Percentiles rank a stretch among this genome's conserved stretches.
Conservation (phyloP, 345 rosid species). For the Fremontodendron californicum region DNA sequence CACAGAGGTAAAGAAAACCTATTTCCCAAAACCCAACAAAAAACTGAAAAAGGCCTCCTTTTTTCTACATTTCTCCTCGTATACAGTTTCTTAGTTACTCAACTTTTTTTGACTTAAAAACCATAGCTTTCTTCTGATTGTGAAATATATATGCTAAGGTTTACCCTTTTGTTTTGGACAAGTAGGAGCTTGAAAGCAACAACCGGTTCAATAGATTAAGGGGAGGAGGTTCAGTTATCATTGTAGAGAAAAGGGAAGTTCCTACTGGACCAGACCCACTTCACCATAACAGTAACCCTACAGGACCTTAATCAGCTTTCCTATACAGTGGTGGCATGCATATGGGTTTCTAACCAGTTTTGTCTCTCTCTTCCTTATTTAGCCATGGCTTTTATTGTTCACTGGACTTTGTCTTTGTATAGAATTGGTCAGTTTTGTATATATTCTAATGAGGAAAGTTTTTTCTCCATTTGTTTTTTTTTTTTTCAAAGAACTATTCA, state of each 20-base stretch:
- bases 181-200: constrained; percentile 22
- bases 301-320: constrained; percentile 25
- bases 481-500: not conserved
- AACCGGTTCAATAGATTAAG: not conserved
- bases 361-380: not conserved
- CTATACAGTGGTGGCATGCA: not conserved
- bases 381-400: not conserved
- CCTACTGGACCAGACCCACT: constrained; percentile 70
- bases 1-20: constrained; percentile 12
- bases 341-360: not conserved
- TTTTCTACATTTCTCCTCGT: not conserved
- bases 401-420: not conserved
- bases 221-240: not conserved
- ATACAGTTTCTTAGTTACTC: not conserved
- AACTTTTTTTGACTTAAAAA: not conserved
- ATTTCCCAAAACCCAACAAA: not conserved
- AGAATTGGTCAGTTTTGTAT: not conserved
- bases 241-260: constrained; percentile 38
- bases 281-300: constrained; percentile 48
- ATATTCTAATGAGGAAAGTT: not conserved
- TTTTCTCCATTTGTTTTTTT: not conserved
- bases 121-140: not conserved
- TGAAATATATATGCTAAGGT: not conserved
- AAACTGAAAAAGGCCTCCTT: not conserved
- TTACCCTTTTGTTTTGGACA: not conserved